Percentiles rank a stretch among this genome's conserved stretches.
phyloP scores from a whole-genome alignment of 2,329 filamentous ascomycete genomes.

The Cladophialophora chaetospira region DNA sequence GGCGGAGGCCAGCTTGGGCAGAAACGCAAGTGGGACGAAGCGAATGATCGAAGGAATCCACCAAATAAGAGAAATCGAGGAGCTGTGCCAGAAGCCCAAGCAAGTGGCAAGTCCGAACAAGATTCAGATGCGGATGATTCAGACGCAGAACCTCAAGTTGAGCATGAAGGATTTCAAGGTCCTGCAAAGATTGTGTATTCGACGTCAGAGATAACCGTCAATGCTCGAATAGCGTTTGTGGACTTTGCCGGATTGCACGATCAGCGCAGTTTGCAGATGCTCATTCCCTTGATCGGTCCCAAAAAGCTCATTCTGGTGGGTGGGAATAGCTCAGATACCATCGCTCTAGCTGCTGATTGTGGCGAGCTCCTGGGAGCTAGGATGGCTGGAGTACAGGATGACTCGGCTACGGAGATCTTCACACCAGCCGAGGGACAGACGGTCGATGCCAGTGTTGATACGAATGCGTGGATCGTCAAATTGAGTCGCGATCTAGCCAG shows the following conservation, averaged over 20 bases:
- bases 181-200: conserved; percentile 75
- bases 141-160: conserved; percentile 55
- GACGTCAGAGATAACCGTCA: conserved; percentile 65
- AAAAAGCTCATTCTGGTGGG: conserved; percentile 92
- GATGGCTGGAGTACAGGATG: conserved; percentile 46
- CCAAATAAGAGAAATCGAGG: conserved; percentile 35
- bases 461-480: conserved; percentile 95
- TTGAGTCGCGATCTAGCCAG: conserved; percentile 82
- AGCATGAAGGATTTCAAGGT: conserved; percentile 53
- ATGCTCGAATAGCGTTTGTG: conserved; percentile 79
- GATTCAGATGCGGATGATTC: conserved; percentile 60
- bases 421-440: conserved; percentile 72
- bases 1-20: conserved; percentile 72
- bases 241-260: conserved; percentile 94
- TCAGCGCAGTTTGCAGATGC: conserved; percentile 88
- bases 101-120: conserved; percentile 44
- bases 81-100: conserved; percentile 26
- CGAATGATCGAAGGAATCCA: conserved; percentile 45
- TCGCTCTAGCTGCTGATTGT: conserved; percentile 76
- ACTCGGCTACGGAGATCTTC: conserved; percentile 67
- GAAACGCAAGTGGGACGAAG: conserved; percentile 91
- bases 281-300: conserved; percentile 90
- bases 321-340: conserved; percentile 76
- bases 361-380: conserved; percentile 62
- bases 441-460: conserved; percentile 92